Conservation (phyloP, 164 flowering plant genomes). For the Piper longum region DNA sequence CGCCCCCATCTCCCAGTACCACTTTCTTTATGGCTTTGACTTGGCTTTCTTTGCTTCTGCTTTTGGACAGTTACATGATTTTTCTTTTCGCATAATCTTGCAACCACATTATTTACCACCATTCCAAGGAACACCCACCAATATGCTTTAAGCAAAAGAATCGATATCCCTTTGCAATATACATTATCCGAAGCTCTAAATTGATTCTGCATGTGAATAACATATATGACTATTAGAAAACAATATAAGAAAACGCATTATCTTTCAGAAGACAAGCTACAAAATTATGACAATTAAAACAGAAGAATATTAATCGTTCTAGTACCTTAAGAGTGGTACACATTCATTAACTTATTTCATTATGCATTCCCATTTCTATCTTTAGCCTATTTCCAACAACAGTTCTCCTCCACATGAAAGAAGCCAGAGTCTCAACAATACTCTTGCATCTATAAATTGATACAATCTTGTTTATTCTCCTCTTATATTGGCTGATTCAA, state of each 20-base stretch:
- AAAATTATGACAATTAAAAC: background rate
- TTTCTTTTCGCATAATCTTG: slow-evolving; percentile 11
- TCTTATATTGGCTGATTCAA: too few species aligned
- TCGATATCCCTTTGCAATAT: background rate
- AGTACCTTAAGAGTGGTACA: too few species aligned
- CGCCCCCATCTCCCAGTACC: slow-evolving; percentile 63
- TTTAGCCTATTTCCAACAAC: too few species aligned
- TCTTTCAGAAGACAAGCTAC: too few species aligned
- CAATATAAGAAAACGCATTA: background rate
- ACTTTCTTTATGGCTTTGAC: slow-evolving; percentile 23
- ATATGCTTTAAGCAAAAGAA: slow-evolving; percentile 19
- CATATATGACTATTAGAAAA: background rate
- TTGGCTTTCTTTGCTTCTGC: slow-evolving; percentile 14
- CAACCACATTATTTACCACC: slow-evolving; percentile 21
- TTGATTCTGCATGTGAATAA: background rate
- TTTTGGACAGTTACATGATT: slow-evolving; percentile 14
- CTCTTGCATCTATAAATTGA: too few species aligned
- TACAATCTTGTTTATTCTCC: too few species aligned
- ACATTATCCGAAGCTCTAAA: slow-evolving; percentile 10
- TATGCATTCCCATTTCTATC: background rate
- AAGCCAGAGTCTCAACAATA: too few species aligned
- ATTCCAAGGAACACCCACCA: slow-evolving; percentile 37
- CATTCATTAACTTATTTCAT: background rate
- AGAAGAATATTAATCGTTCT: background rate
- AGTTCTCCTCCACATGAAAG: too few species aligned